A percentile compares a stretch with the other conserved stretches of the same genome.
phyloP scores from a whole-genome alignment of 495 filamentous ascomycete genomes.

The Penicillium macrosclerotiorum region DNA sequence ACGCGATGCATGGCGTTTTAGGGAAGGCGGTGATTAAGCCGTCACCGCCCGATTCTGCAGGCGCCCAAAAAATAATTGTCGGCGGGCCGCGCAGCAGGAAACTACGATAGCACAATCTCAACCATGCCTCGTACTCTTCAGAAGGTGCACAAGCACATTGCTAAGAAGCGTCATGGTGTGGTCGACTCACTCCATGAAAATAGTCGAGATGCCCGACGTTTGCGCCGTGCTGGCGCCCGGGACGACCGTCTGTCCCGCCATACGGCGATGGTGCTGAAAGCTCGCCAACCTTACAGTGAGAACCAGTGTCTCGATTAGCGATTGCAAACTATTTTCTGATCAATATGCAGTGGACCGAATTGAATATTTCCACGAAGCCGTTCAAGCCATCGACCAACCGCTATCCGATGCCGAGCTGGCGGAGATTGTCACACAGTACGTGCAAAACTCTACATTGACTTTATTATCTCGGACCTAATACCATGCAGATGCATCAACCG shows the following conservation, averaged over 20 bases:
- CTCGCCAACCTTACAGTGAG: conserved; percentile 66
- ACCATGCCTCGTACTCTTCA: conserved; percentile 66
- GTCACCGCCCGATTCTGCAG: conserved; percentile 27
- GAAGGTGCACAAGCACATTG: conserved; percentile 81
- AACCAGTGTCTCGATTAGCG: neutral
- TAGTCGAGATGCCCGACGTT: conserved; percentile 71
- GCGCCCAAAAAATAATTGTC: conserved; percentile 24
- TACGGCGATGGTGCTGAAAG: conserved; percentile 58
- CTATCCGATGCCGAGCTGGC: conserved; percentile 59
- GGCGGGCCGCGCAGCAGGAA: too few relatives aligned
- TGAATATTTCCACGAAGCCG: conserved; percentile 65
- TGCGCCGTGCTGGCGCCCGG: conserved; percentile 70
- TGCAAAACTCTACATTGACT: neutral
- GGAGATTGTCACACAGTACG: conserved; percentile 61
- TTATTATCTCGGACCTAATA: neutral
- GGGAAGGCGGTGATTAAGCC: conserved; percentile 22
- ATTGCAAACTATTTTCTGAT: conserved; percentile 8
- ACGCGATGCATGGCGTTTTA: conserved; percentile 20
- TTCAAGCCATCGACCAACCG: conserved; percentile 52
- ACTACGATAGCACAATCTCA: neutral
- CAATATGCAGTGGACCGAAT: conserved; percentile 61
- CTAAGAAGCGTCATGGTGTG: conserved; percentile 68
- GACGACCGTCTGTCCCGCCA: conserved; percentile 74
- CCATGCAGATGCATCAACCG: conserved; percentile 68
- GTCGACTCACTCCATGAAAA: conserved; percentile 74